phyloP scores from a whole-genome alignment of 371 early-diverging fungal species.

The Apophysomyces trapeziformis region DNA sequence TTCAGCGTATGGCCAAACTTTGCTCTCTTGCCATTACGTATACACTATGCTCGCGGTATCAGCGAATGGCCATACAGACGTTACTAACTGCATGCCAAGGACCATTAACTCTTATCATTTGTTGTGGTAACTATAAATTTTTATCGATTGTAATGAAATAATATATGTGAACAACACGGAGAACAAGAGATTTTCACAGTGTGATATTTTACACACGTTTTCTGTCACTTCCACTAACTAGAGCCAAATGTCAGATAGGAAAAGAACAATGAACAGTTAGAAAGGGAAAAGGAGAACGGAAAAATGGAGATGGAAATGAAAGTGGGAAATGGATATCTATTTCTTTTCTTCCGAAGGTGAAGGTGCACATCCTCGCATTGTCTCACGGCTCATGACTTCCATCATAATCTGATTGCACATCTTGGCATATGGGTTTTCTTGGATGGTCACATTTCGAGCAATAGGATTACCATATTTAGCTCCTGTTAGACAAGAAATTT shows the following conservation, averaged over 20 bases:
- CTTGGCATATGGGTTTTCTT: constrained; percentile 91
- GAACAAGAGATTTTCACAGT: too few relatives aligned
- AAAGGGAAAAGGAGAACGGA: not conserved
- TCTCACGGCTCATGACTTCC: constrained; percentile 67
- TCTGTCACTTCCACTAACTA: too few relatives aligned
- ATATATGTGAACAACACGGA: too few relatives aligned
- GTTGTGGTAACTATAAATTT: too few relatives aligned
- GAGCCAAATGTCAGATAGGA: not conserved
- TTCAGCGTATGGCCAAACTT: too few relatives aligned
- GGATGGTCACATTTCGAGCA: constrained; percentile 74
- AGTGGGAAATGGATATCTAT: not conserved
- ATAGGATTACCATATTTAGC: constrained; percentile 84
- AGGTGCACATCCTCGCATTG: constrained; percentile 19
- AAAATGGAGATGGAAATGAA: not conserved
- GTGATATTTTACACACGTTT: too few relatives aligned
- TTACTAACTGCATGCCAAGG: too few relatives aligned
- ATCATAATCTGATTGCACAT: constrained; percentile 81
- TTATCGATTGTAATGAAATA: too few relatives aligned
- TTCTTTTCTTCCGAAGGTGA: not conserved
- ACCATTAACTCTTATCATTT: too few relatives aligned
- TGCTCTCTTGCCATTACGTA: too few relatives aligned
- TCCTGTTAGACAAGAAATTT: constrained; percentile 38
- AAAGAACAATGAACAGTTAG: not conserved
- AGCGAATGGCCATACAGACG: too few relatives aligned
- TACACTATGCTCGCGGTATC: too few relatives aligned